Percentiles rank a stretch among this genome's conserved stretches.
Conservation (phyloP, 139 green algal species). For the Micromonas pusilla region DNA sequence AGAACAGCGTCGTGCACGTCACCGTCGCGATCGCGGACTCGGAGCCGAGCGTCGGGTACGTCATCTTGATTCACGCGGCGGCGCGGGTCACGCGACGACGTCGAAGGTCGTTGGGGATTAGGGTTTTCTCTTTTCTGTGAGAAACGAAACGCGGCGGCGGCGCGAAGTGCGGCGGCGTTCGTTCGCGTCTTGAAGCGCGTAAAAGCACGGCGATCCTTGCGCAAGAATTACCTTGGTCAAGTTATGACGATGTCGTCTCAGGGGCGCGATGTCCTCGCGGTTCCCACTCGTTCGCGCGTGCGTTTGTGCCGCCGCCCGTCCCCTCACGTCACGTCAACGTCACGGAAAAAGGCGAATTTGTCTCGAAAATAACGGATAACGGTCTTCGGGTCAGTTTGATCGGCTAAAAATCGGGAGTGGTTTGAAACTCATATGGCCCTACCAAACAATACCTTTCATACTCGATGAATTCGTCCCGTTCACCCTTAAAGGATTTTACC, state of each 20-base stretch:
- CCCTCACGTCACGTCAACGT: too few relatives aligned
- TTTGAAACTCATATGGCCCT: too few relatives aligned
- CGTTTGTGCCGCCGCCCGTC: neutral
- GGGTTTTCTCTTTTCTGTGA: neutral
- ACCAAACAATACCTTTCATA: too few relatives aligned
- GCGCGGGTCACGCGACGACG: neutral
- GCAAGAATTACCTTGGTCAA: slow-evolving; percentile 18
- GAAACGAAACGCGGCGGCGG: neutral
- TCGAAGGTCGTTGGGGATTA: neutral
- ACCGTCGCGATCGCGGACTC: neutral
- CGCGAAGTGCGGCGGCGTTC: neutral
- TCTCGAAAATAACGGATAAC: too few relatives aligned
- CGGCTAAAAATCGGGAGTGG: too few relatives aligned
- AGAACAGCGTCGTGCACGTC: slow-evolving; percentile 1
- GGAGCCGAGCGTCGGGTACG: neutral
- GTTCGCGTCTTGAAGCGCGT: too few relatives aligned
- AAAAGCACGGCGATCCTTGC: slow-evolving; percentile 4
- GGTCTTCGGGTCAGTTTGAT: too few relatives aligned
- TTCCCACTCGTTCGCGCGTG: neutral
- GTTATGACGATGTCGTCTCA: neutral
- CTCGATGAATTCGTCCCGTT: too few relatives aligned
- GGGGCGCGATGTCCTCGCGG: neutral
- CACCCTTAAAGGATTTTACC: too few relatives aligned
- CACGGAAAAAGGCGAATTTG: too few relatives aligned
- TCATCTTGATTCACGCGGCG: neutral